Conservation (phyloP, 1,139 yeast genomes). For the Kurtzmaniella quercitrusa region DNA sequence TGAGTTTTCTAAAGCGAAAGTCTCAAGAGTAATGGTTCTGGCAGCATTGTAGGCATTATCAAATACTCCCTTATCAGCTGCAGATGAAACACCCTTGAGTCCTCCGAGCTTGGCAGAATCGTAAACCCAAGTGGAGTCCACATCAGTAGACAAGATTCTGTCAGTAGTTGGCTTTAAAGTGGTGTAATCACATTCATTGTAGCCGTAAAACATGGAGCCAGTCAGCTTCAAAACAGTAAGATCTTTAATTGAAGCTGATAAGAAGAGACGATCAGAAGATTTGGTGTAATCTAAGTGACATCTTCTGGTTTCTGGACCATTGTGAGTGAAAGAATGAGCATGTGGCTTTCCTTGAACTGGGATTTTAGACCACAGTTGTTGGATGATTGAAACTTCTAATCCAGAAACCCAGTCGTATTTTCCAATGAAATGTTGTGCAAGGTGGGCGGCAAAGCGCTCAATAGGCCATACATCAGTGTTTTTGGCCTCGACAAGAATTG, state of each 20-base stretch:
- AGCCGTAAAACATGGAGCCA: slow-evolving; percentile 92
- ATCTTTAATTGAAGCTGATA: slow-evolving; percentile 74
- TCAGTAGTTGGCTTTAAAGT: slow-evolving; percentile 78
- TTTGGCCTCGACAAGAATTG: slow-evolving; percentile 78
- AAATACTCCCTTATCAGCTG: slow-evolving; percentile 60
- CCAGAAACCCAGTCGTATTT: slow-evolving; percentile 77
- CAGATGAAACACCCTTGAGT: slow-evolving; percentile 45
- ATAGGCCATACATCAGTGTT: slow-evolving; percentile 82
- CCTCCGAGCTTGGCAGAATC: slow-evolving; percentile 45
- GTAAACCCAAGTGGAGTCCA: slow-evolving; percentile 73
- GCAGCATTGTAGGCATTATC: slow-evolving; percentile 61
- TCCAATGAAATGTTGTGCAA: slow-evolving; percentile 73
- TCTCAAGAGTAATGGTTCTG: slow-evolving; percentile 64
- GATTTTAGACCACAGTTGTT: slow-evolving; percentile 76
- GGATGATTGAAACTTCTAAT: slow-evolving; percentile 61
- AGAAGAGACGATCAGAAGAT: slow-evolving; percentile 44
- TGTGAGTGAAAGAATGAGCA: slow-evolving; percentile 79
- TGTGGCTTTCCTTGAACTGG: slow-evolving; percentile 70
- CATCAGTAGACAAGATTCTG: slow-evolving; percentile 84
- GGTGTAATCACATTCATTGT: slow-evolving; percentile 81
- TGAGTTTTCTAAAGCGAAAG: slow-evolving; percentile 81
- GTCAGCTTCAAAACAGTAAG: slow-evolving; percentile 87
- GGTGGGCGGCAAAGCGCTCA: slow-evolving; percentile 82
- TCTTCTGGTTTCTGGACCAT: slow-evolving; percentile 76
- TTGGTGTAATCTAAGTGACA: slow-evolving; percentile 52